Evolutionary conservation across 495 filamentous ascomycete species (phyloP).

Genomic region (Tuber indicum): DNA sequence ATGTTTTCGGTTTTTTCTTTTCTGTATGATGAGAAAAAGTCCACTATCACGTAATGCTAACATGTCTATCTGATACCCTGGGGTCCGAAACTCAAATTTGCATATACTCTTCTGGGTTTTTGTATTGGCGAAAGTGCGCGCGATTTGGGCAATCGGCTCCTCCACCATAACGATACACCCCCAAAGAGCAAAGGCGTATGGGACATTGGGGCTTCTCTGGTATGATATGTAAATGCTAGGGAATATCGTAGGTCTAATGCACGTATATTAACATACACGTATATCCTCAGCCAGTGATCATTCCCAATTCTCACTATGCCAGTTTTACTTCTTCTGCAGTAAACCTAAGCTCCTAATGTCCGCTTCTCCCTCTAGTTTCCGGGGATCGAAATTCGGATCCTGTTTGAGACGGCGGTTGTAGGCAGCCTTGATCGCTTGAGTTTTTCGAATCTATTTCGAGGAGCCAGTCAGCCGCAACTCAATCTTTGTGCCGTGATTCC

Average conservation of each 20-base stretch:
- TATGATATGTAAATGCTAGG: neutral
- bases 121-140: neutral
- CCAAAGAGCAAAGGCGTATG: neutral
- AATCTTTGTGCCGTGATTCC: slow-evolving; percentile 9
- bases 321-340: slow-evolving; percentile 20
- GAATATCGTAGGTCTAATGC: neutral
- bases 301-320: neutral
- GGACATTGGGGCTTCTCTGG: neutral
- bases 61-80: neutral
- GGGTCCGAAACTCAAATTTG: neutral
- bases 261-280: neutral
- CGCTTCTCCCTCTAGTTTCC: slow-evolving; percentile 43
- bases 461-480: slow-evolving; percentile 11
- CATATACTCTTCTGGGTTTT: neutral
- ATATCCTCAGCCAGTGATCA: neutral
- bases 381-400: slow-evolving; percentile 67
- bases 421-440: slow-evolving; percentile 70
- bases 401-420: slow-evolving; percentile 75
- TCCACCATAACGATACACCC: neutral
- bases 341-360: slow-evolving; percentile 48
- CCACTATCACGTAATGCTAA: neutral
- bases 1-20: neutral
- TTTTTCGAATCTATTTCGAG: slow-evolving; percentile 62
- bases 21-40: neutral
- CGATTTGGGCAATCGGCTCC: neutral